Conservation (phyloP, 257 asterid genomes). For the Phtheirospermum japonicum region DNA sequence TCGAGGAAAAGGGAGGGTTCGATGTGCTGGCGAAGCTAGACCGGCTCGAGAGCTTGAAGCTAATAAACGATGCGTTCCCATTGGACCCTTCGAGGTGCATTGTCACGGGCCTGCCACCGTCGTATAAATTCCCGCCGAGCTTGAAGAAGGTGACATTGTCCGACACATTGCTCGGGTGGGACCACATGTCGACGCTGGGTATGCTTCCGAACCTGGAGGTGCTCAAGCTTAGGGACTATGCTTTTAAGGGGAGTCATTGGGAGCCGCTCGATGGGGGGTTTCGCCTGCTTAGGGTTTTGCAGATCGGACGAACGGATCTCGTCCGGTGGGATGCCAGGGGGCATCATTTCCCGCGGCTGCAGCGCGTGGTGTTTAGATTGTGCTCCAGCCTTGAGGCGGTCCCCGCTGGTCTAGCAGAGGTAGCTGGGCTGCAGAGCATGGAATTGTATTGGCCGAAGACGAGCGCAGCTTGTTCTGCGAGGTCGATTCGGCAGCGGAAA, state of each 20-base stretch:
- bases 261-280: conserved; percentile 42
- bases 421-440: too few relatives aligned
- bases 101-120: conserved; percentile 34
- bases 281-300: conserved; percentile 39
- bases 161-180: conserved; percentile 39
- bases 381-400: too few relatives aligned
- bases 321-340: conserved; percentile 41
- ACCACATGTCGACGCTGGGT: conserved; percentile 37
- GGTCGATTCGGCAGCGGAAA: too few relatives aligned
- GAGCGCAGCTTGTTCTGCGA: too few relatives aligned
- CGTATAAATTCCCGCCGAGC: conserved; percentile 43
- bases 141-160: conserved; percentile 45
- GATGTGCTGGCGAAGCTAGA: conserved; percentile 32
- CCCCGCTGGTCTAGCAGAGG: too few relatives aligned
- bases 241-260: conserved; percentile 43
- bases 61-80: conserved; percentile 39
- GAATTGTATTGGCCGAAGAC: too few relatives aligned
- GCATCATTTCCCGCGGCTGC: conserved; percentile 44
- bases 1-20: conserved; percentile 3
- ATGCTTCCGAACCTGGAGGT: conserved; percentile 43
- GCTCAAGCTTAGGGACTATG: conserved; percentile 39
- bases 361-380: too few relatives aligned
- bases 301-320: conserved; percentile 40
- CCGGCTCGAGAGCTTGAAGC: conserved; percentile 39
- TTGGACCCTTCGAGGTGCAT: conserved; percentile 30